These are phyloP conservation scores for Claviceps quebecensis DNA, from an alignment of 2,329 filamentous ascomycete genomes.

Conservation along the genomic window DNA sequence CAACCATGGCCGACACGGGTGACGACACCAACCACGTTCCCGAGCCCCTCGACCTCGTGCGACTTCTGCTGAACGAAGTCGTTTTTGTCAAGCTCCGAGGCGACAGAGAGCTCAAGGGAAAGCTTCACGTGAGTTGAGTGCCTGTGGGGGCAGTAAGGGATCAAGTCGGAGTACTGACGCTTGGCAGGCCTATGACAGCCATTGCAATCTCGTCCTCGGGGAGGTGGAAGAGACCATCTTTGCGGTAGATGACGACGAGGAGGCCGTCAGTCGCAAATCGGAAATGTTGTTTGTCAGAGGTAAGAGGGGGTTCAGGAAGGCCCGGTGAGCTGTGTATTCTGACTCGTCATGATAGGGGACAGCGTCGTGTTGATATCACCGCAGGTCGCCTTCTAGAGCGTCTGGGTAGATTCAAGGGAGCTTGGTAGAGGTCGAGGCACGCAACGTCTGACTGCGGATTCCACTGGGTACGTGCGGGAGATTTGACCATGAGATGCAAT, in stretches of 20 bases:
- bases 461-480: neutral
- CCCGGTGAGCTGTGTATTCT: neutral
- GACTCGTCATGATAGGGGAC: slow-evolving; percentile 36
- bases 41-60: slow-evolving; percentile 91
- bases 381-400: slow-evolving; percentile 29
- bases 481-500: neutral
- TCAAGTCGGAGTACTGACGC: neutral
- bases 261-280: slow-evolving; percentile 93
- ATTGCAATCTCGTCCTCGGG: slow-evolving; percentile 92
- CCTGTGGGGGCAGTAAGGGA: neutral
- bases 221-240: slow-evolving; percentile 98
- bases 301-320: slow-evolving; percentile 33
- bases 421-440: neutral
- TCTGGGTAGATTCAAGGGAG: neutral
- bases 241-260: slow-evolving; percentile 77
- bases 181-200: slow-evolving; percentile 83
- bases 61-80: slow-evolving; percentile 84
- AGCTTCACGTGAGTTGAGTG: slow-evolving; percentile 58
- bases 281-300: slow-evolving; percentile 97
- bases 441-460: neutral
- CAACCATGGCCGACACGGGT: slow-evolving; percentile 66
- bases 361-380: slow-evolving; percentile 61
- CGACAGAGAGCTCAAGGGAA: slow-evolving; percentile 87
- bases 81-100: slow-evolving; percentile 96
- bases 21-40: slow-evolving; percentile 61